Percentiles rank a stretch among this genome's conserved stretches.
Conservation (phyloP, 2,329 filamentous ascomycete genomes). For the Xylaria polymorpha region DNA sequence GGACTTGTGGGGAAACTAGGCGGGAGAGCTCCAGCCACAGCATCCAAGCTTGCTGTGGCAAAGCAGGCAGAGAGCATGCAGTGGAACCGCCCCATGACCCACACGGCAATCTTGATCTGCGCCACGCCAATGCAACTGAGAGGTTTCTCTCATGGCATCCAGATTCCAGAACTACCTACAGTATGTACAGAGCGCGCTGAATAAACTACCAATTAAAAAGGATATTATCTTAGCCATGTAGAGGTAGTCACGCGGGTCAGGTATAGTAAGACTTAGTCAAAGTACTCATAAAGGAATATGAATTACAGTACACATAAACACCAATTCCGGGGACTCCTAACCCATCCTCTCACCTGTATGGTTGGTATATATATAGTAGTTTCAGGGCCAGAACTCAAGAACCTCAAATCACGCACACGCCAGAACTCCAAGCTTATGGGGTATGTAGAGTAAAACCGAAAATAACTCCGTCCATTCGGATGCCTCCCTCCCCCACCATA, state of each 20-base stretch:
- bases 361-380: constrained; percentile 11
- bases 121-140: constrained; percentile 3
- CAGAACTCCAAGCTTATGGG: constrained; percentile 34
- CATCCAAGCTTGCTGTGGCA: constrained; percentile 19
- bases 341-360: constrained; percentile 7
- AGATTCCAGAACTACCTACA: neutral
- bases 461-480: neutral
- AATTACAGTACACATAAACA: constrained; percentile 24
- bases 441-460: constrained; percentile 14
- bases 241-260: neutral
- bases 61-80: neutral
- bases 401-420: constrained; percentile 13
- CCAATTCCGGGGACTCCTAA: constrained; percentile 12
- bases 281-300: neutral
- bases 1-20: constrained; percentile 34
- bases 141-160: neutral
- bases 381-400: neutral
- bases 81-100: neutral
- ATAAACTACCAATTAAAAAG: neutral
- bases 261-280: neutral
- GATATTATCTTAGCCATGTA: neutral
- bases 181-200: neutral
- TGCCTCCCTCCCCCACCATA: neutral
- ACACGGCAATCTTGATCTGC: neutral
- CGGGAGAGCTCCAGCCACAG: constrained; percentile 41